These are phyloP conservation scores for Mollisiaceae sp. DNA, from an alignment of 2,329 filamentous ascomycete genomes.

Conservation along the genomic window DNA sequence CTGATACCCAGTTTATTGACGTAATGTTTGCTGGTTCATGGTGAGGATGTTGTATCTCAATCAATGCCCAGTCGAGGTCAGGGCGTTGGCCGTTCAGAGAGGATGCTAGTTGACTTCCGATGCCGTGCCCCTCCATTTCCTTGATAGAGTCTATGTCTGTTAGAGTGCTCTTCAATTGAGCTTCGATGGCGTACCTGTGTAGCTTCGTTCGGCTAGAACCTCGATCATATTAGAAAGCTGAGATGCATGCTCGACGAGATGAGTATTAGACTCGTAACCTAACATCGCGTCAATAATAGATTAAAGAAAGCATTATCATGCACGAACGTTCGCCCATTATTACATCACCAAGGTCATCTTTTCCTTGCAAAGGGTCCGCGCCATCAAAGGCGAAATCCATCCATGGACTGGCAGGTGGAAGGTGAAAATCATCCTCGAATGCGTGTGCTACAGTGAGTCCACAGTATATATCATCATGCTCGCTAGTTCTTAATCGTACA, in stretches of 20 bases:
- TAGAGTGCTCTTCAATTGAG: neutral
- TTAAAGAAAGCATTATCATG: neutral
- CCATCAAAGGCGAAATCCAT: slow-evolving; percentile 5
- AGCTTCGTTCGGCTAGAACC: neutral
- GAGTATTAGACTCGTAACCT: neutral
- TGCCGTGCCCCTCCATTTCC: neutral
- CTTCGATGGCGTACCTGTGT: neutral
- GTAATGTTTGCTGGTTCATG: slow-evolving; percentile 1
- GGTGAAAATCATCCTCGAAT: neutral
- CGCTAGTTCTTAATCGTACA: neutral
- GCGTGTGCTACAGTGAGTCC: slow-evolving; percentile 6
- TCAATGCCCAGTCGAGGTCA: neutral
- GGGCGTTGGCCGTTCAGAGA: neutral
- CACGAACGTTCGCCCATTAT: neutral
- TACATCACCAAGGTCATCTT: neutral
- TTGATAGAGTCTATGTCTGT: neutral
- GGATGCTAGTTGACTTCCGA: neutral
- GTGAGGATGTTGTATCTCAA: neutral
- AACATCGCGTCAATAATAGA: neutral
- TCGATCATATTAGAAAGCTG: neutral
- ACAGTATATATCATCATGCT: neutral
- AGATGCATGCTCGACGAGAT: neutral
- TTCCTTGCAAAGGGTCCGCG: neutral
- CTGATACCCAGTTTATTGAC: neutral
- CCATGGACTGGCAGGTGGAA: neutral